Conservation (phyloP, 139 green algal species). For the Desmodesmus armatus region DNA sequence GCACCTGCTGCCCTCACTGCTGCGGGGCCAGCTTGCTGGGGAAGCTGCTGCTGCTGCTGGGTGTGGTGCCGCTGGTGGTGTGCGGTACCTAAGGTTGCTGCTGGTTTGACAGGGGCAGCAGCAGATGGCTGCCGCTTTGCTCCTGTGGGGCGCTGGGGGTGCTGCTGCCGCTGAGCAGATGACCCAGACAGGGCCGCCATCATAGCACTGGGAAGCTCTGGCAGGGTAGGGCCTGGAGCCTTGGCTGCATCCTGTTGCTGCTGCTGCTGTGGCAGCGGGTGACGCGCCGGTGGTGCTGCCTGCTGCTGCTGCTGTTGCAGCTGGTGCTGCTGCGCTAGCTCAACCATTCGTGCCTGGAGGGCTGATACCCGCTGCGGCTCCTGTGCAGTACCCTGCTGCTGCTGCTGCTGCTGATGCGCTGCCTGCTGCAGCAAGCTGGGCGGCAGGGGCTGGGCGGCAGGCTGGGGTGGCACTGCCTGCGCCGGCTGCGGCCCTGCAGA, state of each 20-base stretch:
- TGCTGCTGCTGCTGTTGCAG: neutral
- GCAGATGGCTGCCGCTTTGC: neutral
- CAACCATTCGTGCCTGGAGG: neutral
- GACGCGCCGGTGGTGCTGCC: neutral
- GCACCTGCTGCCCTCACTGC: neutral
- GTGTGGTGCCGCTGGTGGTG: neutral
- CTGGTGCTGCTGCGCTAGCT: constrained; percentile 9
- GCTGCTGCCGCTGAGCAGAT: neutral
- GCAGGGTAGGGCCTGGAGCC: no score
- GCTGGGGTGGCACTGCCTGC: neutral
- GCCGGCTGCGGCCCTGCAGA: neutral
- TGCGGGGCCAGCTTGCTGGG: neutral
- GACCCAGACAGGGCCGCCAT: neutral
- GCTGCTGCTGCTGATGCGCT: neutral
- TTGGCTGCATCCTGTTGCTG: neutral
- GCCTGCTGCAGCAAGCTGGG: neutral
- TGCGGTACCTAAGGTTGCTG: neutral
- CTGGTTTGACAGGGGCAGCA: no score
- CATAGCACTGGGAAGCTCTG: no score
- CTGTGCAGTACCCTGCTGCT: neutral
- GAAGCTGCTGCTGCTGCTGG: neutral
- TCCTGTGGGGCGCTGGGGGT: neutral
- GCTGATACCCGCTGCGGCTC: neutral
- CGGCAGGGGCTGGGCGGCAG: no score
- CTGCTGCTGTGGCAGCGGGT: neutral